Base-by-base conservation (phyloP, 768 basidiomycete genomes). In the Mycena pura region DNA sequence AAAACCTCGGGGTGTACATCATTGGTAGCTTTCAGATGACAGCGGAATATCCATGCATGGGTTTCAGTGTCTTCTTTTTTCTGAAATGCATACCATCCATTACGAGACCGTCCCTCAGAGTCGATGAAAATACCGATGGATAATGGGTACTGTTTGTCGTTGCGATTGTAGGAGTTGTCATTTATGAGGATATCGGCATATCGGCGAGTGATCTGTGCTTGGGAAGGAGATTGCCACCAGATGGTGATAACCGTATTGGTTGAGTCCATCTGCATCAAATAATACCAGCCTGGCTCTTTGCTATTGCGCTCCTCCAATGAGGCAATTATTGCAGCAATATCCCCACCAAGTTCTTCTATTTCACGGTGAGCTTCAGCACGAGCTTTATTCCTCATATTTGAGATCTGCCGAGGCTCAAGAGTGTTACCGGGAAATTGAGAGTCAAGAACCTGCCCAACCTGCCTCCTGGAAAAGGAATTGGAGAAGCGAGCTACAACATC, bases 191-290 rank as follows among this genome's bases (percentile, higher is more conserved):
- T 66, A 62, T 77, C 75, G 22, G 50, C 21, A 46, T 59, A 74
- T 4, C 62, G 63, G 25, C 51, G 27, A 8, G 64, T 62, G 11
- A 76, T 66, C 4, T 66, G 49, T 1, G 53, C 61, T 53, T 77
- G 76, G 2, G 29, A 19, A 15, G 75, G 74, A 15, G 71, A 74
- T 57, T 74, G 73, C 76, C 77, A 78, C 67, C 70, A 76, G 4
- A 76, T 14, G 6, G 45, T 69, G 36, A 49, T 65, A 11, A 72
- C 62, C 3, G 62, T 45, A 17, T 54, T 59, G 11, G 47, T 10
- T 4, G 63, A 60, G 32, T 72, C 65, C 3, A 73, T 15, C 46
- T 62, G 63, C 17, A 73, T 28, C 3, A 64, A 49, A 46, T 32
- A 70, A 21, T 48, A n/a, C 74, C 74, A 77, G 1, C 70, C 65